phyloP scores from a whole-genome alignment of 768 basidiomycete species.

The Mycena vitilis region DNA sequence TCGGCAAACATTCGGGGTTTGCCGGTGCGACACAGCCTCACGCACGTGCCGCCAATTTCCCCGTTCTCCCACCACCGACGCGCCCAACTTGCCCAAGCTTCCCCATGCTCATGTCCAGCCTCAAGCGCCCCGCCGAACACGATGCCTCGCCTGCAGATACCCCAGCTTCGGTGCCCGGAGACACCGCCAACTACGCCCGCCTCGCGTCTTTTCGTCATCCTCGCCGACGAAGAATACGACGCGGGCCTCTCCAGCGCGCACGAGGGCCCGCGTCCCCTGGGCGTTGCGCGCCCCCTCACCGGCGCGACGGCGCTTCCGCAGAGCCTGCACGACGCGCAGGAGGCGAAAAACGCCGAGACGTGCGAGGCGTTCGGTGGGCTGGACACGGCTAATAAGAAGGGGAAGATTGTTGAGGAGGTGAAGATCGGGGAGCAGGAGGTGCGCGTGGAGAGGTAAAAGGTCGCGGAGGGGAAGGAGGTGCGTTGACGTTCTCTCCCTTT shows the following conservation, averaged over 20 bases:
- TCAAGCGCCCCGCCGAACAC: neutral
- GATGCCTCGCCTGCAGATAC: neutral
- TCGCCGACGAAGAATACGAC: constrained; percentile 1
- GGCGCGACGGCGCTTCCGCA: constrained; percentile 10
- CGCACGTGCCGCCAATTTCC: neutral
- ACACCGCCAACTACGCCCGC: neutral
- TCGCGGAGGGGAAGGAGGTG: constrained; percentile 23
- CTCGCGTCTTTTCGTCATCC: neutral
- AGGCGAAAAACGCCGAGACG: constrained; percentile 10
- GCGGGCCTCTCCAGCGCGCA: constrained; percentile 9
- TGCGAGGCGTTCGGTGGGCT: constrained; percentile 4
- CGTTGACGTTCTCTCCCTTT: neutral
- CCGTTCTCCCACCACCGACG: neutral
- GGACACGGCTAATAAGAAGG: constrained; percentile 11
- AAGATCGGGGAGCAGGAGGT: constrained; percentile 6
- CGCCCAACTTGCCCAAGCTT: neutral
- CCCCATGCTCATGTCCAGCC: neutral
- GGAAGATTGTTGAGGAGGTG: constrained; percentile 20
- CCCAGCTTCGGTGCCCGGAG: neutral
- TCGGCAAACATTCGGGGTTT: neutral
- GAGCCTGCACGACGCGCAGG: constrained; percentile 11
- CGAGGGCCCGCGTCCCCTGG: constrained; percentile 21
- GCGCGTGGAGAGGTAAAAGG: constrained; percentile 29
- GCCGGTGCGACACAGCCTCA: neutral
- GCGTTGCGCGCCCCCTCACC: constrained; percentile 15